A percentile compares a stretch with the other conserved stretches of the same genome.
Evolutionary conservation across 139 green algal genomes (phyloP).

Genomic region (Eudorina sp.): DNA sequence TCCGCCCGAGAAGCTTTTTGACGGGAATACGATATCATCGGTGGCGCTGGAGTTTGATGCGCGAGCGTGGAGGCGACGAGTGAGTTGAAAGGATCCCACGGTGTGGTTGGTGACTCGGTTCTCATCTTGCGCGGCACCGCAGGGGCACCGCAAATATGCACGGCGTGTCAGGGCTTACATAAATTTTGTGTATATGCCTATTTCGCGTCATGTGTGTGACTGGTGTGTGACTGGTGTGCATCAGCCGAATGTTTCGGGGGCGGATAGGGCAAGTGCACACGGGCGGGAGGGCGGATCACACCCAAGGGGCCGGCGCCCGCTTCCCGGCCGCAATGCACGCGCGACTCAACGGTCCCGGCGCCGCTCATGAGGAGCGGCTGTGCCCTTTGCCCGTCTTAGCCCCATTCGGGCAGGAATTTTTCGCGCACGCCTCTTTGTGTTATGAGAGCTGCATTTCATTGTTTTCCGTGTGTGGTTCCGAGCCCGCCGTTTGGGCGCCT

Average conservation of each 20-base stretch:
- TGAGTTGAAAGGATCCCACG: too few species aligned
- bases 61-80: too few species aligned
- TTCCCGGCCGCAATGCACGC: too few species aligned
- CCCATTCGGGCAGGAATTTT: conserved; percentile 7
- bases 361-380: too few species aligned
- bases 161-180: not conserved
- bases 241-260: too few species aligned
- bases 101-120: not conserved
- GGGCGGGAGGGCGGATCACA: too few species aligned
- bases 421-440: not conserved
- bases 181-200: not conserved
- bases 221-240: too few species aligned
- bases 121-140: not conserved
- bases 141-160: conserved; percentile 6
- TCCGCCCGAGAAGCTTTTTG: not conserved
- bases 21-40: not conserved
- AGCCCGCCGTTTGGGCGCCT: not conserved
- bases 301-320: too few species aligned
- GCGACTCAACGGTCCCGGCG: too few species aligned
- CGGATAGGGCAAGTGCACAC: too few species aligned
- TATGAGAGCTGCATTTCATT: conserved; percentile 26
- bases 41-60: not conserved
- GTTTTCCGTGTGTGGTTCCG: not conserved
- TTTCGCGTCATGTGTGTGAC: conserved; percentile 23
- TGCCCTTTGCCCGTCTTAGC: not conserved